phyloP scores from a whole-genome alignment of 1,139 yeast species.

The Yamadazyma dendronema region DNA sequence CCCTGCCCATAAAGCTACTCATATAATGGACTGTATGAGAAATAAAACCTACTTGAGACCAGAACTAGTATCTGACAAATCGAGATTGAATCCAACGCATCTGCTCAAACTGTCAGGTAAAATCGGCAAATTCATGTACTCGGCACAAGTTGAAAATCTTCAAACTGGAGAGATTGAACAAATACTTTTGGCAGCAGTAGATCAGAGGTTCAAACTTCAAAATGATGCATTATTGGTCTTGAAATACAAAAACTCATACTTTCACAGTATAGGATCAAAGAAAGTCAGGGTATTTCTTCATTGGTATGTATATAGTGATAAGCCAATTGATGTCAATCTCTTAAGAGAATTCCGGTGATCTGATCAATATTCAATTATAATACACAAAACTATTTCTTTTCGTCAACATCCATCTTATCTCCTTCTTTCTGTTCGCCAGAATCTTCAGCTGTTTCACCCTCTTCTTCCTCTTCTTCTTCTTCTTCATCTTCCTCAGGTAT shows the following conservation, averaged over 20 bases:
- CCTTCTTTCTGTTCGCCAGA: too few species aligned
- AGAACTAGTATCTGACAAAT: conserved; percentile 8
- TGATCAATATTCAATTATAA: background rate
- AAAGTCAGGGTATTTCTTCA: conserved; percentile 9
- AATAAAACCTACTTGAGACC: conserved; percentile 10
- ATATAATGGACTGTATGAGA: background rate
- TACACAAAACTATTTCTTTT: conserved; percentile 4
- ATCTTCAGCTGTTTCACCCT: conserved; percentile 20
- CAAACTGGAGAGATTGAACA: conserved; percentile 1
- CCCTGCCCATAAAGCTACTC: background rate
- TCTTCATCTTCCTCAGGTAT: conserved; percentile 43
- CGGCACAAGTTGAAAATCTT: conserved; percentile 13
- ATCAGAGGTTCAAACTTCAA: conserved; percentile 14
- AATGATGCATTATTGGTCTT: conserved; percentile 10
- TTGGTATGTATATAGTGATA: conserved; percentile 18
- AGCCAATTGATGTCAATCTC: too few species aligned
- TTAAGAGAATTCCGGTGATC: too few species aligned
- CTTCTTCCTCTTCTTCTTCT: conserved; percentile 28
- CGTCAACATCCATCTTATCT: conserved; percentile 15
- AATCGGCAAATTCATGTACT: conserved; percentile 22
- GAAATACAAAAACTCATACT: conserved; percentile 7
- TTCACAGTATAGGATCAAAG: conserved; percentile 6
- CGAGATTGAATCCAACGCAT: conserved; percentile 18
- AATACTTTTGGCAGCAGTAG: conserved; percentile 20
- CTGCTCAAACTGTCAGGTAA: conserved; percentile 9